phyloP scores from a whole-genome alignment of 2,329 filamentous ascomycete species.

The Didymella lethalis region DNA sequence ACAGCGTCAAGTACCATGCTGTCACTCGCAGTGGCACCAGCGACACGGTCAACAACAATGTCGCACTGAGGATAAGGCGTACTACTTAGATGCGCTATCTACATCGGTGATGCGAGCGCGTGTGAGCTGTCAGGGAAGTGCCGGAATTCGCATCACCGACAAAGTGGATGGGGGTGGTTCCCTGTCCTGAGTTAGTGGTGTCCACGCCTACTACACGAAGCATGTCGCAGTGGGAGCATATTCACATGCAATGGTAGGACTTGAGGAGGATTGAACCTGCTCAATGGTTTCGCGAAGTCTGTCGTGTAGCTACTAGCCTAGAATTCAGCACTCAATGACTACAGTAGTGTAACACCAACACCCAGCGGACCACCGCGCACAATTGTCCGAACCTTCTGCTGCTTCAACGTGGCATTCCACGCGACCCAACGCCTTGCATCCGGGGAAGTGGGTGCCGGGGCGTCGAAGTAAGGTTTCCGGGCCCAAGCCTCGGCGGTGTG shows the following conservation, averaged over 20 bases:
- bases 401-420: conserved; percentile 11
- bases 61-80: not conserved
- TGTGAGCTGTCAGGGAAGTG: not conserved
- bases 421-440: conserved; percentile 7
- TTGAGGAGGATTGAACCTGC: not conserved
- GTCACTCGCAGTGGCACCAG: not conserved
- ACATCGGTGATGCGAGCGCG: not conserved
- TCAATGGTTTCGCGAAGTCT: not conserved
- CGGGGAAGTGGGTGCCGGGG: conserved; percentile 20
- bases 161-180: not conserved
- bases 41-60: too few relatives aligned
- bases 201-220: not conserved
- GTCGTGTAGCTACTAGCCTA: not conserved
- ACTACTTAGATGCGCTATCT: not conserved
- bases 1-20: not conserved
- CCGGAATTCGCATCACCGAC: not conserved
- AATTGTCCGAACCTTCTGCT: conserved; percentile 8
- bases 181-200: not conserved
- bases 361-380: not conserved
- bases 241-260: not conserved
- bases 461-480: conserved; percentile 9
- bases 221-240: not conserved
- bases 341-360: not conserved
- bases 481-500: conserved; percentile 6
- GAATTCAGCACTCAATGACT: too few relatives aligned